Base-by-base conservation (phyloP, 495 filamentous ascomycete genomes). In the Coniosporium apollinis region DNA sequence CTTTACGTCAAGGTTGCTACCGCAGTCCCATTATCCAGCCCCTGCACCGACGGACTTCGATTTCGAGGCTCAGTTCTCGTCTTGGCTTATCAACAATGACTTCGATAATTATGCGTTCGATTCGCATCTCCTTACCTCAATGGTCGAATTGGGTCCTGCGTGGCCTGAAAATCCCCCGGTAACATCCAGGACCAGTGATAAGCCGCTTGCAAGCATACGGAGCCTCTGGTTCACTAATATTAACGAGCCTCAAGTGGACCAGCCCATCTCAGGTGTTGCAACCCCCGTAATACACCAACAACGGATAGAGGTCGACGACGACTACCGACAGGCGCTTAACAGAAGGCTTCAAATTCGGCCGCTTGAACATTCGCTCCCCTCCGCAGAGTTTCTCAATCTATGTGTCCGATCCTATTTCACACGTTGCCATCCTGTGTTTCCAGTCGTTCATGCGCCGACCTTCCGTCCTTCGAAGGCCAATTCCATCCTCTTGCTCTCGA, bases 371-470 rank as follows among this genome's bases (percentile, higher is more conserved):
- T 16, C 30, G 1, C 3, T 32, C 1, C 30, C 30, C 1, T 32
- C 30, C 1, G 18, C 30, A 1, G 15, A 32, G 8, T 32, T 10
- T 3, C 30, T 32, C 22, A 55, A 57, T 38, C 38, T 59, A 2
- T 55, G 46, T 16, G 43, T 49, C 1, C 48, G 46, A 25, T 42
- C 55, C 13, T 55, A 52, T 22, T 55, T 59, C 32, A 50, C 41
- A 20, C 46, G 44, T 2, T 58, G 55, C 30, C 44, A 54, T 28
- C 38, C 47, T 3, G 36, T 54, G 0, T 45, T 56, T 14, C 53
- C 55, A 3, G 37, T 58, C 4, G 39, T 58, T 2, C 55, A 58
- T 46, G 37, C 39, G 1, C 45, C 45, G 0, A 51, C 53, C 0
- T 58, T 58, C 25, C 43, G 44, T 19, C 52, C 51, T 1, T 46